Conservation (phyloP, 2,329 filamentous ascomycete genomes). For the Claviceps maximensis region DNA sequence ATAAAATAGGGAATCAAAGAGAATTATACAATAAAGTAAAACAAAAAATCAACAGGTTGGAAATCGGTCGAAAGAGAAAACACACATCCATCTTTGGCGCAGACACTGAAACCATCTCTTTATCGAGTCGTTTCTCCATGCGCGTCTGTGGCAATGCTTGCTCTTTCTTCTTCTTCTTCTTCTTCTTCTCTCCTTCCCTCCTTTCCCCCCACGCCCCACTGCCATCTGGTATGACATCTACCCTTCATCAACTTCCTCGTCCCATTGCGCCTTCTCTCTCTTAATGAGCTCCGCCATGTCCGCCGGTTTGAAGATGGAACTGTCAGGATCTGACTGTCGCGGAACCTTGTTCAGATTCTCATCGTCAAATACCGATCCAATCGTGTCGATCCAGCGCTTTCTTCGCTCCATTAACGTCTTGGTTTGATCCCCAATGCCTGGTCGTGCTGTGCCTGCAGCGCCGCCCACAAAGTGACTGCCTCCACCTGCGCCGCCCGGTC, state of each 20-base stretch:
- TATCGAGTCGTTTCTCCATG: background rate
- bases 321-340: constrained; percentile 45
- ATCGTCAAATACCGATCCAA: constrained; percentile 81
- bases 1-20: background rate
- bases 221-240: constrained; percentile 9
- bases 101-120: background rate
- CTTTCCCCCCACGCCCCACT: background rate
- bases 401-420: constrained; percentile 86
- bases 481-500: constrained; percentile 61
- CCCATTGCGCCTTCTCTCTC: constrained; percentile 68
- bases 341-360: constrained; percentile 65
- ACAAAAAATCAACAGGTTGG: background rate
- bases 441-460: constrained; percentile 50
- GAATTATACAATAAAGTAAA: background rate
- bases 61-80: too few species aligned
- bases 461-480: constrained; percentile 51
- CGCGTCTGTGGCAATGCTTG: background rate
- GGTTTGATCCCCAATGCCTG: constrained; percentile 80
- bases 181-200: background rate
- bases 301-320: constrained; percentile 59
- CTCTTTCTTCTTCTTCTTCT: background rate
- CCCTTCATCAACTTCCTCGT: constrained; percentile 62
- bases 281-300: constrained; percentile 63
- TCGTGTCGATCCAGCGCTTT: constrained; percentile 77
- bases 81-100: too few species aligned